Base-by-base conservation (phyloP, 2,329 filamentous ascomycete genomes). In the Fusarium anguioides region DNA sequence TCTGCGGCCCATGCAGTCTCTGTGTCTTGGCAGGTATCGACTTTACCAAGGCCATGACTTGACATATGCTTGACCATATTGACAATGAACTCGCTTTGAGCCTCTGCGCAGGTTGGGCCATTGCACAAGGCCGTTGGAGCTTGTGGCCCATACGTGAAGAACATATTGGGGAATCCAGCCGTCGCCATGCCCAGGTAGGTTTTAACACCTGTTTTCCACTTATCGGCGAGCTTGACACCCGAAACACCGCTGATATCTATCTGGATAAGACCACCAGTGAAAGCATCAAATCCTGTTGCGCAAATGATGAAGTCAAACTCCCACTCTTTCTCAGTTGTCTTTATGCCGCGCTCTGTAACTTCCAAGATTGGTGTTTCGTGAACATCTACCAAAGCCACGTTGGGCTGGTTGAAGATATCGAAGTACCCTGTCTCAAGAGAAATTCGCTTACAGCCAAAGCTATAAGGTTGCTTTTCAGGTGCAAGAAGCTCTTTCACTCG, bases 241-340 rank as follows among this genome's bases (percentile, higher is more conserved):
- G 41, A 44, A 0, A 27, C 17, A 0, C 58, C 64, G 0, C 20
- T 10, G 21, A 66, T 57, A 12, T 68, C 6, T 7, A 68, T 40
- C 5, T 45, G 29, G 2, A 44, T 40, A 15, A 68, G 35, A 15
- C 54, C 41, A 0, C 64, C 66, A 2, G 64, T 68, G 12, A 65
- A 44, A 5, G 66, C 44, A 42, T 69, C 66, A 7, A 67, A 69
- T 1, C 66, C 66, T 1, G 66, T 69, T 8, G 64, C 66, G 14
- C 56, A 46, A 3, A 68, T 47, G 1, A 68, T 17, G 3, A 49
- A 47, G 4, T 68, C 65, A 33, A 51, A 51, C 7, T 56, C 46
- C 11, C 29, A 35, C 4, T 57, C 10, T 15, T 24, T 44, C 7
- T 44, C 48, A 3, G 9, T 44, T 18, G 48, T 33, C 12, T 44